Conservation (phyloP, 495 filamentous ascomycete genomes). For the Xylaria bambusicola region DNA sequence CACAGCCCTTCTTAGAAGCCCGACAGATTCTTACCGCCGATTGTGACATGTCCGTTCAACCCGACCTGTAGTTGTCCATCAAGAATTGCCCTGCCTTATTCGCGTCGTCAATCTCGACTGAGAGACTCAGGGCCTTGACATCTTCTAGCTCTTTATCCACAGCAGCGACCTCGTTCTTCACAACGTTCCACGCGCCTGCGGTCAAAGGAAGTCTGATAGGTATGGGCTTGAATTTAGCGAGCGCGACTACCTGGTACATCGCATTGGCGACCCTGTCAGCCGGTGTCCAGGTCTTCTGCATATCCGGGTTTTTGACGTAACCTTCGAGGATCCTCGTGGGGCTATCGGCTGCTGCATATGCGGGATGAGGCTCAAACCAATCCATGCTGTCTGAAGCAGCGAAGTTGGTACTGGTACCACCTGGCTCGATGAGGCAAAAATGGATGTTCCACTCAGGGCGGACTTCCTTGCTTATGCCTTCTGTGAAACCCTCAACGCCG, state of each 20-base stretch:
- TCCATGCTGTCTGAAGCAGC: constrained; percentile 21
- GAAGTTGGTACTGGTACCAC: constrained; percentile 48
- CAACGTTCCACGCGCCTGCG: constrained; percentile 37
- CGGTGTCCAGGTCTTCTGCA: constrained; percentile 35
- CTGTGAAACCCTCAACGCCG: constrained; percentile 56
- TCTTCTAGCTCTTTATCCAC: constrained; percentile 33
- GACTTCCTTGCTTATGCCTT: constrained; percentile 52
- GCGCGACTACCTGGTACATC: constrained; percentile 37
- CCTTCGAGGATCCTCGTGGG: constrained; percentile 36
- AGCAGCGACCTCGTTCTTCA: constrained; percentile 36
- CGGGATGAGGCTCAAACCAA: constrained; percentile 29
- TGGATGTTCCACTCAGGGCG: constrained; percentile 49
- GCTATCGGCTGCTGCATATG: constrained; percentile 37
- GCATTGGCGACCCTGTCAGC: constrained; percentile 36
- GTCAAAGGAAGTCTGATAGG: constrained; percentile 39
- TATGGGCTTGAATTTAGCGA: constrained; percentile 38
- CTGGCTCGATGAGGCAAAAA: constrained; percentile 41
- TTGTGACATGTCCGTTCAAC: too few relatives aligned
- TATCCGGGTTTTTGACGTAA: constrained; percentile 36
- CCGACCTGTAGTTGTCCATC: constrained; percentile 6
- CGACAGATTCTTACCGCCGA: too few relatives aligned
- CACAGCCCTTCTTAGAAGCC: too few relatives aligned
- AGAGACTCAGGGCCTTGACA: constrained; percentile 33
- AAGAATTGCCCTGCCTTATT: constrained; percentile 22
- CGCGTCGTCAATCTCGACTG: constrained; percentile 23